phyloP scores from a whole-genome alignment of 2,329 filamentous ascomycete species.

The Cordyceps militaris region DNA sequence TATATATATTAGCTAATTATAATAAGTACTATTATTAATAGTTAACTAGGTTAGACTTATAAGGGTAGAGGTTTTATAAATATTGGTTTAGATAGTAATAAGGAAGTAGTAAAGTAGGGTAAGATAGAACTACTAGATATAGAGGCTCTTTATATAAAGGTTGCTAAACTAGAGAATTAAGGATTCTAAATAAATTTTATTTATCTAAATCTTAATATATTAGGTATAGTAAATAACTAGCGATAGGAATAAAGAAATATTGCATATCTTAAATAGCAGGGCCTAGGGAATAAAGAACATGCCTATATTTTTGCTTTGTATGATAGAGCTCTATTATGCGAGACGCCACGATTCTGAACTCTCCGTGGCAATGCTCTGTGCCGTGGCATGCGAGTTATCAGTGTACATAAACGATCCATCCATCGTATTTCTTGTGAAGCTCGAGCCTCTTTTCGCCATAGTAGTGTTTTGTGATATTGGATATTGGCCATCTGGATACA shows the following conservation, averaged over 20 bases:
- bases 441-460: neutral
- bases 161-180: neutral
- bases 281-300: neutral
- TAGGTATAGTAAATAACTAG: neutral
- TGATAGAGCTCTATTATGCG: neutral
- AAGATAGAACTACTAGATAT: neutral
- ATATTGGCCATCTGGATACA: neutral
- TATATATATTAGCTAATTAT: neutral
- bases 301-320: neutral
- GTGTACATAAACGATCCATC: neutral
- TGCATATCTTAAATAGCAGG: neutral
- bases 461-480: neutral
- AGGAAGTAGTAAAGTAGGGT: neutral
- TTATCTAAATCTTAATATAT: neutral
- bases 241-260: neutral
- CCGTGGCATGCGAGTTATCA: neutral
- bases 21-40: neutral
- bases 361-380: neutral
- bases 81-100: neutral
- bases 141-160: neutral
- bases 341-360: neutral
- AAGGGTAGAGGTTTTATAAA: neutral
- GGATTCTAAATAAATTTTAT: neutral
- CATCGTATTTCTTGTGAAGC: neutral
- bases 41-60: neutral